Conservation (phyloP, 1,284 basidiomycete genomes). For the Singerocomus rubriflavus region DNA sequence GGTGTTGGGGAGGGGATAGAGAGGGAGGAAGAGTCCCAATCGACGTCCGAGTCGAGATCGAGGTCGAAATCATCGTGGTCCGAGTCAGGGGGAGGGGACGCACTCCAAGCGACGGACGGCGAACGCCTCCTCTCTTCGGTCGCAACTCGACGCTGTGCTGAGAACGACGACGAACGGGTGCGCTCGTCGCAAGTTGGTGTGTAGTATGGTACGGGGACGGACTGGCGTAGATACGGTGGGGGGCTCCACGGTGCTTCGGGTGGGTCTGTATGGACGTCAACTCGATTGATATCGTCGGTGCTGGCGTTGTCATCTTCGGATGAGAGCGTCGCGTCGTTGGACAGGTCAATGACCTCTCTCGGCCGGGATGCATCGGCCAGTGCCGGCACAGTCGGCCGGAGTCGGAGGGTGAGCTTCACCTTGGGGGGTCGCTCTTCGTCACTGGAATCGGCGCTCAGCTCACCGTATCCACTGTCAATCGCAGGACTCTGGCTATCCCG, state of each 20-base stretch:
- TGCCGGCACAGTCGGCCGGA: constrained; percentile 37
- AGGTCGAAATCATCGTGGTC: constrained; percentile 53
- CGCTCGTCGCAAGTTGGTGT: constrained; percentile 42
- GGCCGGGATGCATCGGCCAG: constrained; percentile 20
- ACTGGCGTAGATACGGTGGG: constrained; percentile 43
- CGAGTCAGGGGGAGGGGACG: constrained; percentile 64
- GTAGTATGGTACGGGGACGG: constrained; percentile 53
- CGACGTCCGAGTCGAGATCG: constrained; percentile 38
- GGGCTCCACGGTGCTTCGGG: constrained; percentile 31
- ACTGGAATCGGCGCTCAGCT: constrained; percentile 21
- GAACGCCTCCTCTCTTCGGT: constrained; percentile 45
- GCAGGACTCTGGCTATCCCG: constrained; percentile 22
- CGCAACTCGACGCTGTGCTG: constrained; percentile 17
- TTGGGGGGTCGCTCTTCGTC: constrained; percentile 55
- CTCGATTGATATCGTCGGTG: constrained; percentile 31
- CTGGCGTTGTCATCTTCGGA: constrained; percentile 24
- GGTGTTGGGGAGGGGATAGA: constrained; percentile 25
- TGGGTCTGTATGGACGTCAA: constrained; percentile 24
- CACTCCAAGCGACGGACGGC: constrained; percentile 50
- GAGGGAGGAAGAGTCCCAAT: constrained; percentile 33
- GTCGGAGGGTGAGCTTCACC: constrained; percentile 64
- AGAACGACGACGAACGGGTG: constrained; percentile 27
- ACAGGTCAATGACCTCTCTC: constrained; percentile 41
- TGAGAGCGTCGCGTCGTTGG: constrained; percentile 37
- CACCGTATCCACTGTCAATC: constrained; percentile 37